Percentiles rank a stretch among this genome's conserved stretches.
Evolutionary conservation across 2,329 filamentous ascomycete genomes (phyloP).

Genomic region (Chaetomium sp.): DNA sequence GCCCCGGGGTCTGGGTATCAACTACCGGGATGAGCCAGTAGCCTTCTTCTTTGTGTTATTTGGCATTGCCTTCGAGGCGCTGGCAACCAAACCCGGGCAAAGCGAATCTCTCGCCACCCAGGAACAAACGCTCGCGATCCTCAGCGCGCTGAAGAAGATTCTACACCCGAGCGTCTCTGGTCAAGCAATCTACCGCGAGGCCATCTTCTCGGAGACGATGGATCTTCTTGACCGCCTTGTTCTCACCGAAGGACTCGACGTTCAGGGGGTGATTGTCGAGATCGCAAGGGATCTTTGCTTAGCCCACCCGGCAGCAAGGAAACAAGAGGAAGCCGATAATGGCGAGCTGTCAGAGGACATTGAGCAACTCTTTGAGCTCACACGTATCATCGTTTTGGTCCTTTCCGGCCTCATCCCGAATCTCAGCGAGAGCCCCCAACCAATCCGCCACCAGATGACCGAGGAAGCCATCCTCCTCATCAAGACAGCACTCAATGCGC

Average conservation of each 20-base stretch:
- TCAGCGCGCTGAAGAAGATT: slow-evolving; percentile 92
- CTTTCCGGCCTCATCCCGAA: slow-evolving; percentile 86
- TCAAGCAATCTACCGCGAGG: slow-evolving; percentile 93
- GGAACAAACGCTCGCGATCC: slow-evolving; percentile 78
- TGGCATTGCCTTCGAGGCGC: slow-evolving; percentile 91
- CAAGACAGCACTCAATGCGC: slow-evolving; percentile 76
- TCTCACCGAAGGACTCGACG: slow-evolving; percentile 83
- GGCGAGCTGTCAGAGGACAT: slow-evolving; percentile 92
- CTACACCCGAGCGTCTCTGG: slow-evolving; percentile 91
- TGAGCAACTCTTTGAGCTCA: slow-evolving; percentile 95
- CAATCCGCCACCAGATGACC: slow-evolving; percentile 74
- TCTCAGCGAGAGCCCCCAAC: slow-evolving; percentile 65
- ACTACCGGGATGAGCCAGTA: slow-evolving; percentile 95
- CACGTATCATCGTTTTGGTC: slow-evolving; percentile 92
- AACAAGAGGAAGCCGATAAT: slow-evolving; percentile 65
- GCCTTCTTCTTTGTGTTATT: slow-evolving; percentile 99
- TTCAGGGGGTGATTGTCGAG: slow-evolving; percentile 90
- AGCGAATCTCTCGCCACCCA: slow-evolving; percentile 68
- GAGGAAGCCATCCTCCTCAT: slow-evolving; percentile 85
- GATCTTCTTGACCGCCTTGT: slow-evolving; percentile 91
- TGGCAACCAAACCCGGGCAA: slow-evolving; percentile 75
- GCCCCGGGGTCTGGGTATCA: slow-evolving; percentile 76
- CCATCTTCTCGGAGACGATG: slow-evolving; percentile 96
- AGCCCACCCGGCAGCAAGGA: slow-evolving; percentile 84
- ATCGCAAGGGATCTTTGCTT: slow-evolving; percentile 90